Base-by-base conservation (phyloP, 352 stramenopile genomes). In the Thalassiosira ordinaria region DNA sequence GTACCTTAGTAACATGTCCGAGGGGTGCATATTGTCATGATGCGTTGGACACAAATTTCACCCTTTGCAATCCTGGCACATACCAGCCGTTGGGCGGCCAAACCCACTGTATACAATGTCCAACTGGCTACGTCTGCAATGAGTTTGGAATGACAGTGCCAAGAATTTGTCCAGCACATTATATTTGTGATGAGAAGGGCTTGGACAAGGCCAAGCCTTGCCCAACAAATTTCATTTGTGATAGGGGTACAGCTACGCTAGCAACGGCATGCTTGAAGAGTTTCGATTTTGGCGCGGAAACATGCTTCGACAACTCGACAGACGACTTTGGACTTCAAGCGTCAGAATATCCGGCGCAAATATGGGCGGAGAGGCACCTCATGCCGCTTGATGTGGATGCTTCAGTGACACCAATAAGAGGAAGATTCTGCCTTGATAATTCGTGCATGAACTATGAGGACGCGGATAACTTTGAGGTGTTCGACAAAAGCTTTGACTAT, bases 281-380 rank as follows among this genome's bases (percentile, higher is more conserved):
- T 24, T 52, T 74, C 16, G 41, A 75, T 46, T 78, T 80, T 57
- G 72, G 51, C 22, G 51, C 71, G 24, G 52, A 78, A 46, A 87
- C 57, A 1, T 99, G 97, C 74, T 98, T 97, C 92, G 95, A 96
- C 61, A 99, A 99, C 79, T 93, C 92, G 49, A 98, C 96, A 1
- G 72, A 93, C 24, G 96, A 99, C 65, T 98, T 98, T 78, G 97
- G 96, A 4, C 84, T 99, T 9, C 96, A 98, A 80, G 71, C 96
- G 26, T 97, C 94, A 46, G 65, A 78, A 0, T 78, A 87, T 13
- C 94, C 95, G 33, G 92, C 87, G 14, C 91, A 94, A 33, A 97
- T 98, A 79, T 99, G 97, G 97, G 94, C 96, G 82, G 97, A 99
- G 75, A 75, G 94, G 20, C 94, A 97, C 35, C 80, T 96, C 53